A percentile compares a stretch with the other conserved stretches of the same genome.
Conservation (phyloP, 2,329 filamentous ascomycete species). For the Verticillium tricorpus region DNA sequence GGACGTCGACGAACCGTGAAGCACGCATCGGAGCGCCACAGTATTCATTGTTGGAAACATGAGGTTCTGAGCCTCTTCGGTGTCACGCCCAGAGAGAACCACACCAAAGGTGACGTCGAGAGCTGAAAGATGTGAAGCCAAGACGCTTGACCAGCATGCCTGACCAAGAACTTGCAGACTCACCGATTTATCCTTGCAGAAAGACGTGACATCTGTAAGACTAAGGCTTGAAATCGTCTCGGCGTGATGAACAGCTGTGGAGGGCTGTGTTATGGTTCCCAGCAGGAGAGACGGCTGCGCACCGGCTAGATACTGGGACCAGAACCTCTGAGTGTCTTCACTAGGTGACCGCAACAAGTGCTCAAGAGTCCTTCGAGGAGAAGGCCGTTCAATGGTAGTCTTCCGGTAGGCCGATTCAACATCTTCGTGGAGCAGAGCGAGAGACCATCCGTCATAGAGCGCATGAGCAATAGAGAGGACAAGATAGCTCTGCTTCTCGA, state of each 20-base stretch:
- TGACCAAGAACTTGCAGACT: constrained; percentile 75
- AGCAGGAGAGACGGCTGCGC: constrained; percentile 30
- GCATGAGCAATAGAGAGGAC: constrained; percentile 77
- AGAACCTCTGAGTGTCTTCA: constrained; percentile 49
- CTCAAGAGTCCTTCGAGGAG: constrained; percentile 50
- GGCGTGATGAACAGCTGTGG: constrained; percentile 34
- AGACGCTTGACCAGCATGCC: constrained; percentile 67
- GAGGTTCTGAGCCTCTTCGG: constrained; percentile 59
- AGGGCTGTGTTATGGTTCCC: constrained; percentile 17
- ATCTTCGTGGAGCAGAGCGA: constrained; percentile 68
- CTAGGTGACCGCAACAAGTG: constrained; percentile 41
- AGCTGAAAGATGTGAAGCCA: constrained; percentile 57
- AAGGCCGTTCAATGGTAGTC: constrained; percentile 32
- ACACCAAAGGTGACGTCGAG: constrained; percentile 80
- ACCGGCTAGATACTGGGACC: constrained; percentile 62
- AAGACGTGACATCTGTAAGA: constrained; percentile 29
- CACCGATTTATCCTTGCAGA: constrained; percentile 64
- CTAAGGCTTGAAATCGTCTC: constrained; percentile 26
- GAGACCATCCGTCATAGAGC: constrained; percentile 84
- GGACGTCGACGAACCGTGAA: constrained; percentile 62
- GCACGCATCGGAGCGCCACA: constrained; percentile 64
- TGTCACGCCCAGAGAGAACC: constrained; percentile 80
- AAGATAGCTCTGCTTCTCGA: constrained; percentile 33
- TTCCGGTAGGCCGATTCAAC: constrained; percentile 60
- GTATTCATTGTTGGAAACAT: constrained; percentile 94